phyloP scores from a whole-genome alignment of 2,329 filamentous ascomycete genomes.

The Erysiphe neolycopersici region DNA sequence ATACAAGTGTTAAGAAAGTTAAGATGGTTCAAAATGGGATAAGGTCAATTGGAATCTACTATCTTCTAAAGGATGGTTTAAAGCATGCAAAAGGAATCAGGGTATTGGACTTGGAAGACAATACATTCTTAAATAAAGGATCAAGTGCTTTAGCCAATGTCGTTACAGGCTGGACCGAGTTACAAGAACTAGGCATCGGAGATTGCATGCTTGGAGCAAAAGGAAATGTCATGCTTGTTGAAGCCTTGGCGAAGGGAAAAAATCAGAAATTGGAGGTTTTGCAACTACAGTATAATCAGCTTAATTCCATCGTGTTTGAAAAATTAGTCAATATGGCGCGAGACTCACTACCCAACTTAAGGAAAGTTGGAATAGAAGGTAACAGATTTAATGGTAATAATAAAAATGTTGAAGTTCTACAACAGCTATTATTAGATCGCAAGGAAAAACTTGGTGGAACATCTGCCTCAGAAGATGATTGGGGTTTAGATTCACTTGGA shows the following conservation, averaged over 20 bases:
- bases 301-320: conserved; percentile 50
- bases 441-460: conserved; percentile 47
- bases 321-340: conserved; percentile 42
- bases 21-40: conserved; percentile 99
- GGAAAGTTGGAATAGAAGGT: conserved; percentile 78
- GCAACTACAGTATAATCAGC: conserved; percentile 82
- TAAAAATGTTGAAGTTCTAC: conserved; percentile 36
- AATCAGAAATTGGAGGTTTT: conserved; percentile 61
- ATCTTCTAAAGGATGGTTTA: conserved; percentile 55
- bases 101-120: conserved; percentile 81
- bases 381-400: conserved; percentile 89
- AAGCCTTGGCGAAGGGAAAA: conserved; percentile 44
- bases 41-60: conserved; percentile 68
- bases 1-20: conserved; percentile 56
- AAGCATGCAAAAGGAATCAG: conserved; percentile 39
- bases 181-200: conserved; percentile 66
- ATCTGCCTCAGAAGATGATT: conserved; percentile 46
- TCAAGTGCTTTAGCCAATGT: conserved; percentile 54
- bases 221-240: conserved; percentile 46
- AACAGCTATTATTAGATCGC: conserved; percentile 45
- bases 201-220: conserved; percentile 64
- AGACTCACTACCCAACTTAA: conserved; percentile 43
- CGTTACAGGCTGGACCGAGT: conserved; percentile 42
- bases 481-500: conserved; percentile 64
- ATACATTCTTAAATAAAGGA: conserved; percentile 71